Base-by-base conservation (phyloP, 495 filamentous ascomycete genomes). In the Neurospora discreta region DNA sequence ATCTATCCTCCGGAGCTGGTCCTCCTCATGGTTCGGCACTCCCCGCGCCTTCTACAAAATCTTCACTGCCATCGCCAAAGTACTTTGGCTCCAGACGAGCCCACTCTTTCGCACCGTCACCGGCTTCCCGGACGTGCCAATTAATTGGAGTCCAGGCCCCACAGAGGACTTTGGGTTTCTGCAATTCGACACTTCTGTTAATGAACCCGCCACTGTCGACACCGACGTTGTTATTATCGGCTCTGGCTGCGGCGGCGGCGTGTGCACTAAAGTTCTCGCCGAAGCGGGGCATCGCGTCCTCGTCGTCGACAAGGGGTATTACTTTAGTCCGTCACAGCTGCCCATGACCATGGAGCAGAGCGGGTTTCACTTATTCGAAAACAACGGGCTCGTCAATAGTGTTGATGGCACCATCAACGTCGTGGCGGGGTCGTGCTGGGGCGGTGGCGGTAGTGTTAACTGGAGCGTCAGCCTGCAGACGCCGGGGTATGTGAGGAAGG, bases 401-500 rank as follows among this genome's bases (percentile, higher is more conserved):
- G 92, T 92, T n/a, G 92, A 95, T 76, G 84, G 84, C 15, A 84
- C 83, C 16, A 80, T 90, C 68, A 84, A 78, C 30, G 75, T 93
- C 1, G 75, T 92, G n/a, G 87, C 92, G 0, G 94, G 91, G 3
- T 86, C 87, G 23, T 89, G 87, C 30, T 98, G 91, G 87, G 94
- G 94, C 43, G 94, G 94, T 68, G 94, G 94, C 42, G 93, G 93
- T 0, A 92, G 91, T 2, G 79, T 97, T 71, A 97, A 97, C 76
- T 97, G 93, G 94, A 91, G 90, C 43, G 94, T 92, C n/a, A 86
- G 87, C 16, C 80, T 97, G 41, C 92, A 95, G 77, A 90, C 90
- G 0, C 94, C 95, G 80, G 89, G 85, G 18, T 95, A 85, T 73
- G 92, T 98, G 0, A 86, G 93, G 16, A 84, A 89, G 72, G 92